Evolutionary conservation across 2,329 filamentous ascomycete species (phyloP).

Genomic region (Orbilia ellipsospora): DNA sequence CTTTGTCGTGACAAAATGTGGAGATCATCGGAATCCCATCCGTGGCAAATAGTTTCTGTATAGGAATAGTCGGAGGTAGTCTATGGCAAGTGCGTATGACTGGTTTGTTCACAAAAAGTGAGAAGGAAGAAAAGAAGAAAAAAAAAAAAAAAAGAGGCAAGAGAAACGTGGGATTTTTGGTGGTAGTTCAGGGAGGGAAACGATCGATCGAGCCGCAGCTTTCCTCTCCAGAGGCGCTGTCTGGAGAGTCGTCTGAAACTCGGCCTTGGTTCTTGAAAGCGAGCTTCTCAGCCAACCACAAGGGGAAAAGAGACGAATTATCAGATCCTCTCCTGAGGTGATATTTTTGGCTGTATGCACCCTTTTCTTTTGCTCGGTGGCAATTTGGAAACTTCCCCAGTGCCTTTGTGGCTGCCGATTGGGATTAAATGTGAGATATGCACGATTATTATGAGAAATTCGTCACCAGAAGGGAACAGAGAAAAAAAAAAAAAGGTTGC

Average conservation of each 20-base stretch:
- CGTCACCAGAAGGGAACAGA: slow-evolving; percentile 7
- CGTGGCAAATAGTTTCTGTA: slow-evolving; percentile 30
- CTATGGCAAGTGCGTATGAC: neutral
- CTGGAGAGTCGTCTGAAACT: slow-evolving; percentile 23
- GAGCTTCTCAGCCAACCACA: slow-evolving; percentile 30
- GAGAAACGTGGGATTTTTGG: slow-evolving; percentile 8
- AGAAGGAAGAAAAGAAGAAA: neutral
- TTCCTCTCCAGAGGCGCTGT: slow-evolving; percentile 4
- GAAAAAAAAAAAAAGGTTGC: slow-evolving; percentile 21
- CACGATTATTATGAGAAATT: slow-evolving; percentile 25
- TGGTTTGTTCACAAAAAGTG: neutral
- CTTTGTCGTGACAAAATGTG: slow-evolving; percentile 50
- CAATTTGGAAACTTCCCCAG: slow-evolving; percentile 26
- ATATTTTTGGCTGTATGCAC: too few relatives aligned
- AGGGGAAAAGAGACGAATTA: neutral
- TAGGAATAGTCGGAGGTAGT: slow-evolving; percentile 8
- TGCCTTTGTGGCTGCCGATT: slow-evolving; percentile 31
- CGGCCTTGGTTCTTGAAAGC: slow-evolving; percentile 15
- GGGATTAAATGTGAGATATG: slow-evolving; percentile 2
- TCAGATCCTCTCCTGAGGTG: too few relatives aligned
- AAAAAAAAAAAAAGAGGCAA: slow-evolving; percentile 12
- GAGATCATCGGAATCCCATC: slow-evolving; percentile 56
- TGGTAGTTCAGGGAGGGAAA: neutral
- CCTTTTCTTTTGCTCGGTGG: slow-evolving; percentile 27
- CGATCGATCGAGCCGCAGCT: slow-evolving; percentile 27